Evolutionary conservation across 306 rosid genomes (phyloP).

Genomic region (Sechiopsis laciniata): DNA sequence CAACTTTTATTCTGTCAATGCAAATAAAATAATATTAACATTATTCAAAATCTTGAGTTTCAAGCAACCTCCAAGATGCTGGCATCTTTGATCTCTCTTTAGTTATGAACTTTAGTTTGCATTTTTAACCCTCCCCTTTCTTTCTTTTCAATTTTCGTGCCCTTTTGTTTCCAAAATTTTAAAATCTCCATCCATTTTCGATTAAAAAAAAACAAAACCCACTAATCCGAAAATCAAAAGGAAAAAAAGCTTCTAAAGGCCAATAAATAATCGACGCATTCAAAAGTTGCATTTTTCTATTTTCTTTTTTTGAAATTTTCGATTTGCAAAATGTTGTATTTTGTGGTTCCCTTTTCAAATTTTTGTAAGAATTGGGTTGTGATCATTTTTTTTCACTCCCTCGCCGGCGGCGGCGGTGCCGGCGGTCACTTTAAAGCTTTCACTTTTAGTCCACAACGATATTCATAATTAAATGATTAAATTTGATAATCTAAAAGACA

Average conservation of each 20-base stretch:
- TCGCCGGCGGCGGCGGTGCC: conserved; percentile 10
- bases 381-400: not conserved
- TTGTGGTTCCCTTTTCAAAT: not conserved
- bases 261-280: conserved; percentile 27
- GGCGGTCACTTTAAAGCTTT: not conserved
- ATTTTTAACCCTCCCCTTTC: conserved; percentile 36
- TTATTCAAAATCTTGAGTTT: conserved; percentile 47
- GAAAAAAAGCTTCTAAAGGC: conserved; percentile 43
- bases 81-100: conserved; percentile 34
- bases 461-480: conserved; percentile 3
- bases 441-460: not conserved
- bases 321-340: conserved; percentile 24
- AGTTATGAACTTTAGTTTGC: conserved; percentile 25
- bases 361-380: not conserved
- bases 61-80: conserved; percentile 44
- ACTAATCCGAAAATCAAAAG: not conserved
- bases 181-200: conserved; percentile 12
- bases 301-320: conserved; percentile 18
- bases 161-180: conserved; percentile 33
- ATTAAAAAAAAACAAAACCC: not conserved
- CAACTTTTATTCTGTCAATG: conserved; percentile 7
- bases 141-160: conserved; percentile 34
- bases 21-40: conserved; percentile 1
- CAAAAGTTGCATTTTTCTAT: conserved; percentile 27
- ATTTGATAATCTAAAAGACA: not conserved